Conservation (phyloP, 139 green algal genomes). For the Haematococcus lacustris region DNA sequence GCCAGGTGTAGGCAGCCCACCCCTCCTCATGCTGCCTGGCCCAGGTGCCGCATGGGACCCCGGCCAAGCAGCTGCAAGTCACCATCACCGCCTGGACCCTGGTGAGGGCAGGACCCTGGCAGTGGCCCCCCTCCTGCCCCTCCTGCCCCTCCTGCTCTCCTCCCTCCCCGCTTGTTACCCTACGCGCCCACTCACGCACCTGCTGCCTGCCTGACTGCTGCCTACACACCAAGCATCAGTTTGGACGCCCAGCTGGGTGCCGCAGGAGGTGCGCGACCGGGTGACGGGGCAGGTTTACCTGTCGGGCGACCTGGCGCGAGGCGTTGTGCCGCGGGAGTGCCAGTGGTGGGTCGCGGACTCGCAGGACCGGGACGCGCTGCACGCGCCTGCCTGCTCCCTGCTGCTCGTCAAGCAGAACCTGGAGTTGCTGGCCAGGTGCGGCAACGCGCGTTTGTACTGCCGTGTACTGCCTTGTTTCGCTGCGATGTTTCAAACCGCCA, state of each 20-base stretch:
- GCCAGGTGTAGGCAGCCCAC: too few relatives aligned
- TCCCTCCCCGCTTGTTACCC: too few relatives aligned
- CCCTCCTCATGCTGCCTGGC: too few relatives aligned
- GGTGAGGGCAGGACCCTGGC: too few relatives aligned
- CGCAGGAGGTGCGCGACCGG: background rate
- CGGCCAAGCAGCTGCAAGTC: constrained; percentile 28
- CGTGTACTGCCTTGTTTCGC: too few relatives aligned
- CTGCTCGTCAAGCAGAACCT: constrained; percentile 77
- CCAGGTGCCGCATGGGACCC: constrained; percentile 3
- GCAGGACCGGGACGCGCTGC: background rate
- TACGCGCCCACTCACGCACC: too few relatives aligned
- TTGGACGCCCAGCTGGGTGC: background rate
- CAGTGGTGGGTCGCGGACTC: constrained; percentile 10
- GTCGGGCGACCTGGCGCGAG: constrained; percentile 53
- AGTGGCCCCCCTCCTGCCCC: too few relatives aligned
- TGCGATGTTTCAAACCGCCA: too few relatives aligned
- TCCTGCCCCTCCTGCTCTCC: too few relatives aligned
- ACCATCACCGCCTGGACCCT: constrained; percentile 30
- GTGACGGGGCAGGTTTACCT: constrained; percentile 47
- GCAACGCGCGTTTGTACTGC: too few relatives aligned
- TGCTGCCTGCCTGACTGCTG: too few relatives aligned
- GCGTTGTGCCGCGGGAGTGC: constrained; percentile 59
- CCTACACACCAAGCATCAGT: too few relatives aligned
- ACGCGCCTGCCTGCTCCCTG: constrained; percentile 50
- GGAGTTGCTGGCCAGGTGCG: constrained; percentile 57